Percentiles rank a stretch among this genome's conserved stretches.
Evolutionary conservation across 2,329 filamentous ascomycete species (phyloP).

Genomic region (Colletotrichum australisinense): DNA sequence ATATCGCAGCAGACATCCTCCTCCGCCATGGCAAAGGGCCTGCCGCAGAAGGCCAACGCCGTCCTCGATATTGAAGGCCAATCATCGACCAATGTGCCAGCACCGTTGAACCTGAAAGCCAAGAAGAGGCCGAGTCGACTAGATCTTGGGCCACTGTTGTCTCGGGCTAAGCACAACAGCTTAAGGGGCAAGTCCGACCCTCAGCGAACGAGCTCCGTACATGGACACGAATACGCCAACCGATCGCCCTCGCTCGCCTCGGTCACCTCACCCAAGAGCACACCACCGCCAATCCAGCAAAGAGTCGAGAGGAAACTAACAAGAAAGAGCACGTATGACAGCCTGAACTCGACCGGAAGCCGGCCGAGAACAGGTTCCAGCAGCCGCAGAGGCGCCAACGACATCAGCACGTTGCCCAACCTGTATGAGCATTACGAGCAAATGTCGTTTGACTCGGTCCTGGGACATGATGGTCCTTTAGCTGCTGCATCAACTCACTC

Average conservation of each 20-base stretch:
- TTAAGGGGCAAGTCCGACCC: conserved; percentile 36
- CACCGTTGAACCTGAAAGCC: conserved; percentile 44
- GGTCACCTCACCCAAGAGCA: conserved; percentile 42
- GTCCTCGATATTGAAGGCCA: conserved; percentile 59
- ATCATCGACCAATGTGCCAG: conserved; percentile 30
- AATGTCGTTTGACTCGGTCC: conserved; percentile 60
- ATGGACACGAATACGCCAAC: conserved; percentile 50
- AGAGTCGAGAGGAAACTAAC: conserved; percentile 44
- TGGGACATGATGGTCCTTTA: conserved; percentile 37
- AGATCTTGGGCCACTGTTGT: conserved; percentile 59
- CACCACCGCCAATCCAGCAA: conserved; percentile 41
- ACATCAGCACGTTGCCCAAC: conserved; percentile 55
- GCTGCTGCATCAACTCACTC: conserved; percentile 19
- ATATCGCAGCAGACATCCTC: conserved; percentile 70
- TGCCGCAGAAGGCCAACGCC: conserved; percentile 59
- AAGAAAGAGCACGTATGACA: conserved; percentile 49
- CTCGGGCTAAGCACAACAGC: conserved; percentile 43
- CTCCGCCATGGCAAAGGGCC: conserved; percentile 68
- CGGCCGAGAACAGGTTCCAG: conserved; percentile 33
- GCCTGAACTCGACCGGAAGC: conserved; percentile 4
- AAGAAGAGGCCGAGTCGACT: conserved; percentile 62
- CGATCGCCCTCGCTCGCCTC: conserved; percentile 58
- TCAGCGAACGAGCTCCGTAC: conserved; percentile 36
- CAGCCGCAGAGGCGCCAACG: conserved; percentile 25
- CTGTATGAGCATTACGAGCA: conserved; percentile 71